Base-by-base conservation (phyloP, 805 yeast genomes). In the Yamadazyma olivae region DNA sequence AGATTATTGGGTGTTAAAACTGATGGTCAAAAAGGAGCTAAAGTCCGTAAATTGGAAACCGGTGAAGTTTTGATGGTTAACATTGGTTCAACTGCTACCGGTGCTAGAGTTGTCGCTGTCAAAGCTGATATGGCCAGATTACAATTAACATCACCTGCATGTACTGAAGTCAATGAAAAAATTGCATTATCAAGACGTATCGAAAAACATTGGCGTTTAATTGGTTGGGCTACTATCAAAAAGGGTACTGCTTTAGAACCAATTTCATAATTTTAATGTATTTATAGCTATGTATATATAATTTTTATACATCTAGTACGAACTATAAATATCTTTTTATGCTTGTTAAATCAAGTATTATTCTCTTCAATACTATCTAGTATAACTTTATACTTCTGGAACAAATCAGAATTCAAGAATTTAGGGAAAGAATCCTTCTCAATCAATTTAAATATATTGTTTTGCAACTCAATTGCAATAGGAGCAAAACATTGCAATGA, bases 71-170 rank as follows among this genome's bases (percentile, higher is more conserved):
- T 93, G 60, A 95, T 93, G 99, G 99, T 93, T 35, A 93, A 95
- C 66, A 95, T 93, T 55, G 99, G 99, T 46, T 93, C 99, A 18
- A 93, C 98, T 33, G 97, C 99, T 38, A 88, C 98, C 21, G 99
- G 99, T 70, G 99, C 99, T 39, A 85, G 97, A 67, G 99, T 93
- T 49, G 83, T 89, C 50, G 95, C 96, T 33, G 98, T 93, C 37
- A 86, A 88, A 67, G 98, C 98, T 43, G 99, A 93, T 77, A 88
- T 95, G 96, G 99, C 99, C 30, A 87, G 96, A 76, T 76, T 93
- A 57, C 89, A 88, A 59, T 77, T 93, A 60, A 91, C 98, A 32
- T 82, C 96, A 32, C 99, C 99, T 38, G 99, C 98, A 32, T 93
- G 99, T 81, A 91, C 99, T 25, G 97, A 91, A 73, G 77, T 91